Evolutionary conservation across 1,284 basidiomycete species (phyloP), one percentile per base, ranked within the genome.

Genomic region (Xerocomus nothofagi): DNA sequence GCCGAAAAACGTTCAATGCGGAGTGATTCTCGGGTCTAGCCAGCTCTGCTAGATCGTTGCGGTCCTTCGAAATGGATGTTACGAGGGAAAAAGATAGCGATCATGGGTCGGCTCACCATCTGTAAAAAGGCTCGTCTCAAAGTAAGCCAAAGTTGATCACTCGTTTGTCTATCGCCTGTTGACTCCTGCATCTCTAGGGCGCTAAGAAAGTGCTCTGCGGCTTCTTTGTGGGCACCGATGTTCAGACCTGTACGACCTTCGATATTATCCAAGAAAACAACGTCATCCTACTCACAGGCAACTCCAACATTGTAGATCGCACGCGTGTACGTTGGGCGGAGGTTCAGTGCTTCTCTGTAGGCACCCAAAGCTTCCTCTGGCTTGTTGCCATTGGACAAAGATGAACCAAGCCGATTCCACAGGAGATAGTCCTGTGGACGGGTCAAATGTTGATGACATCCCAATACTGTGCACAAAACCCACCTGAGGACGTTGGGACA

Each of bases 251-350:
- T 26, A 41, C 29, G 39, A 41, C 11, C 20, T 40, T 60, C 21
- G 33, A 37, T 39, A 37, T 32, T 14, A 15, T 34, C 24, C 45
- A n/a, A 41, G 24, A 32, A 44, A 54, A 9, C 31, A 20, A 30
- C 9, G 10, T 21, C 40, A 30, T 29, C 29, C 32, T 23, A 76
- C 81, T 61, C 62, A 91, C 95, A 98, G 18, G 94, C 93, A 21
- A 98, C 95, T 31, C 93, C 94, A 30, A 99, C 89, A 65, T 99
- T 99, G 69, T 97, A 98, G 31, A 98, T 94, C 6, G 96, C 97
- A 11, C 97, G 83, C 0, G 97, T 98, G 67, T 98, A 99, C 3
- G 93, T 95, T 14, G 97, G 97, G 34, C 95, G 84, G 41, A 98
- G 74, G 62, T 88, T 87, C n/a, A 99, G 75, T 0, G 97, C 97